Evolutionary conservation across 106 monocot species (phyloP).

Genomic region (Triglochin maritima): DNA sequence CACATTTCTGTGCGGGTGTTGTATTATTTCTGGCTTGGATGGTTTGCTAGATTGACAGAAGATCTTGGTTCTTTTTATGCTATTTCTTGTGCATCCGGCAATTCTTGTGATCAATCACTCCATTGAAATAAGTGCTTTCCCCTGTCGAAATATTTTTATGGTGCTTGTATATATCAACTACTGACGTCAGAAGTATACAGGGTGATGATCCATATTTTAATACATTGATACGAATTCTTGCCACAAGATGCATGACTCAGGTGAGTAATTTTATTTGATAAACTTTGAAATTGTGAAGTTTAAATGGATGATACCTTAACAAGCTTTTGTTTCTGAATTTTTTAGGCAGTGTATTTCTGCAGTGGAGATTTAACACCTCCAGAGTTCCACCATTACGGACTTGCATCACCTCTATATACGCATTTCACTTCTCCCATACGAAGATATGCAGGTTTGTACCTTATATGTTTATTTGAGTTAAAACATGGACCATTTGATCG

Average conservation of each 20-base stretch:
- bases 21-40: too few relatives aligned
- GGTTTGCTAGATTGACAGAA: too few relatives aligned
- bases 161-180: too few relatives aligned
- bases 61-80: too few relatives aligned
- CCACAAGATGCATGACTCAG: constrained; percentile 99
- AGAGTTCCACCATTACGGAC: constrained; percentile 89
- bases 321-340: constrained; percentile 3
- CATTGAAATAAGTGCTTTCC: too few relatives aligned
- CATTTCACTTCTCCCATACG: constrained; percentile 99
- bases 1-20: too few relatives aligned
- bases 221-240: constrained; percentile 87
- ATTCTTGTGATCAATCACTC: too few relatives aligned
- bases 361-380: constrained; percentile 76
- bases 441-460: constrained; percentile 77
- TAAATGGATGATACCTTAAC: not conserved
- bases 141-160: too few relatives aligned
- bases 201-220: constrained; percentile 96
- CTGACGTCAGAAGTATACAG: constrained; percentile 13
- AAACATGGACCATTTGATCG: too few relatives aligned
- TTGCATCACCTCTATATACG: constrained; percentile 88
- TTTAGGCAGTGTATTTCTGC: constrained; percentile 91
- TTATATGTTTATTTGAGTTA: not conserved
- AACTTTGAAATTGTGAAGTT: not conserved
- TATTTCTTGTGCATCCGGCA: too few relatives aligned
- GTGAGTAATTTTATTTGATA: constrained; percentile 15